Base-by-base conservation (phyloP, 371 early-diverging fungal species). In the Lichtheimia ramosa region DNA sequence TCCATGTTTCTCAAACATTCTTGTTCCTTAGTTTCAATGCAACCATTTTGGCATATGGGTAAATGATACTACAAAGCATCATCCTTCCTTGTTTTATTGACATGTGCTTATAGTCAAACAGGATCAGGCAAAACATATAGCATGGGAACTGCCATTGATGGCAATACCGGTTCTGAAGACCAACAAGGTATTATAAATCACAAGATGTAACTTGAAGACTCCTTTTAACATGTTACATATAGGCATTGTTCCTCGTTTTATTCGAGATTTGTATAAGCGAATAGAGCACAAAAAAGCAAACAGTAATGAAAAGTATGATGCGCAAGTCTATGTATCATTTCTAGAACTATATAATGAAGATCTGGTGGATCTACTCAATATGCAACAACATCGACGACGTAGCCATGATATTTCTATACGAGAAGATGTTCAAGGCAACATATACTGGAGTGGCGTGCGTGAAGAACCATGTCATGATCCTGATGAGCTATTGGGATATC, bases 271-370 rank as follows among this genome's bases (percentile, higher is more conserved):
- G 39, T 96, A 80, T 61, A 59, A 57, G 18, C 69, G 73, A 42
- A 66, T 66, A 54, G 58, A 79, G 6, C 58, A 68, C 25, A 57
- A 57, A 40, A 46, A 49, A 62, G 24, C 46, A 43, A 8, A 39
- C 50, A 42, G 41, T 5, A 21, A 10, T 12, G 34, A 69, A 13
- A 34, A 61, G 5, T 81, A 70, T 54, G 73, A 86, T 21, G 85
- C 81, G 48, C 79, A 85, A 61, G 85, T 91, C 23, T 78, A 64
- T 50, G 85, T 89, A 5, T 86, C 93, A 40, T 96, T 91, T 74
- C 67, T 97, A 23, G 99, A 99, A 73, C 75, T 99, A 20, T 98
- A 99, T 81, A 99, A 99, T 73, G 99, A 99, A 77, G 94, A 95
- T 53, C 72, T 97, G 5, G 83, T 88, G 13, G 96, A 96, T 72